Percentiles rank a stretch among this genome's conserved stretches.
Evolutionary conservation across 768 basidiomycete genomes (phyloP).

Genomic region (Mycena filopes): DNA sequence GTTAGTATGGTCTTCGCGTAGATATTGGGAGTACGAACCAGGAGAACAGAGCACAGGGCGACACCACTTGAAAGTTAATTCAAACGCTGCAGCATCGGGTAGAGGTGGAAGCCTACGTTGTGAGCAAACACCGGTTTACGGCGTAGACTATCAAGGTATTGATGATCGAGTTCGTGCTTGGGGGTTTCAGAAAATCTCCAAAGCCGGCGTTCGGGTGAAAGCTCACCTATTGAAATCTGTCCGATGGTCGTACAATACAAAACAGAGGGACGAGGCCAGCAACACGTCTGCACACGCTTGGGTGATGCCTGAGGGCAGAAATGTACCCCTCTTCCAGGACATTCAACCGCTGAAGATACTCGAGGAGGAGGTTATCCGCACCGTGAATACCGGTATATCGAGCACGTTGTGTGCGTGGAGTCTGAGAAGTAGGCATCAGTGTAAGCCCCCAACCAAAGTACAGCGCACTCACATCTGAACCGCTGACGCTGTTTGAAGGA

Average conservation of each 20-base stretch:
- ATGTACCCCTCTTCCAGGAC: no score
- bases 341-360: no score
- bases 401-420: no score
- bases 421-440: no score
- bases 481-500: no score
- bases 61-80: neutral
- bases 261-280: neutral
- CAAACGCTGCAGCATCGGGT: no score
- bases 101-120: neutral
- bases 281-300: neutral
- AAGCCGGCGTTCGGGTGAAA: no score
- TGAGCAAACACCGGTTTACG: neutral
- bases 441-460: no score
- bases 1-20: neutral
- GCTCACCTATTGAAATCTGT: neutral
- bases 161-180: neutral
- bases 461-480: no score
- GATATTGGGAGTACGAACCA: neutral
- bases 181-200: neutral
- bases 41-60: neutral
- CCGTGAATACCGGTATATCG: no score
- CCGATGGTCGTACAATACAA: neutral
- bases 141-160: slow-evolving; percentile 8
- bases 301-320: neutral
- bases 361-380: no score